Evolutionary conservation across 495 filamentous ascomycete species (phyloP), one percentile per base, ranked within the genome.

Genomic region (Xylaria longipes): DNA sequence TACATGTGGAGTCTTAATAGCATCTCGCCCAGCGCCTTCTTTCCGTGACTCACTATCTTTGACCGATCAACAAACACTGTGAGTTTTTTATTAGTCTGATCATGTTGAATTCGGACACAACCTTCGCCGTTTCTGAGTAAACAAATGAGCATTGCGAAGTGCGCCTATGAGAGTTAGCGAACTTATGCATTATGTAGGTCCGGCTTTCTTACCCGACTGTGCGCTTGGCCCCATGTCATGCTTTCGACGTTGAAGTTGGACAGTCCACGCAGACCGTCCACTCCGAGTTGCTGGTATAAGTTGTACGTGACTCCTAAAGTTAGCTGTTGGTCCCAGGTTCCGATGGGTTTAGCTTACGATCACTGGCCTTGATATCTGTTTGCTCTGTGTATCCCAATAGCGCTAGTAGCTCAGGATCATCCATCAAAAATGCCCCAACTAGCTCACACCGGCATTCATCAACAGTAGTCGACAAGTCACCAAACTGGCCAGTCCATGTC

Each of bases 381-480:
- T 54, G 48, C n/a, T 27, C 48, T 8, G 48, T 52, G 22, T 52
- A 52, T 52, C 48, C 48, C 48, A 52, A 5, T 31, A 57, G 27
- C 27, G 52, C 27, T 11, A 57, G 29, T 31, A 57, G 27, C 27
- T 57, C 52, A 29, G 9, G 3, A 57, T 57, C 27, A 8, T 57
- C 52, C 25, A 57, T 57, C 0, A 57, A 27, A 31, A 31, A 57
- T 8, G 27, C 25, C 3, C 25, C 25, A 20, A 57, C 52, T 4
- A 82, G 73, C 64, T 84, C 81, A 3, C 83, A 83, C 31, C 85
- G 77, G 72, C 85, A 87, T 69, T 88, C 85, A 35, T 88, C 86
- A 8, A 85, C 75, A 14, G 80, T 83, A 2, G 80, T 84, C 9
- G 84, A 80, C 22, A 85, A 66, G 46, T 83, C 78, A 3, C 79